A percentile compares a stretch with the other conserved stretches of the same genome.
Evolutionary conservation across 1,139 yeast species (phyloP).

Genomic region (Nakaseomyces glabratus): DNA sequence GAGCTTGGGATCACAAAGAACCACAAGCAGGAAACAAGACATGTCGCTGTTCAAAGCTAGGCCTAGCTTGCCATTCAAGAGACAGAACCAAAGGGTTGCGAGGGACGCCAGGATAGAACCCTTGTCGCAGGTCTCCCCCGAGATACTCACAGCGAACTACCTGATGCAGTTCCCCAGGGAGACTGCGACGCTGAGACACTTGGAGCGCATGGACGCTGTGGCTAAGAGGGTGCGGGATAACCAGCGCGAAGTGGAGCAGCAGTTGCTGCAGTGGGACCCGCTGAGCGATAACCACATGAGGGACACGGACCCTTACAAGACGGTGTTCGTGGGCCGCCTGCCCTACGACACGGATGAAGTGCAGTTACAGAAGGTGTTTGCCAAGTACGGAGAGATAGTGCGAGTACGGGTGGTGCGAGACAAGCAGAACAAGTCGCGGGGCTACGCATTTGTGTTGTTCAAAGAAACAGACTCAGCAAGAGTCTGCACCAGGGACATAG

Average conservation of each 20-base stretch:
- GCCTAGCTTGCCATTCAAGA: too few species aligned
- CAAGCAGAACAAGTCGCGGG: constrained; percentile 44
- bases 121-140: too few species aligned
- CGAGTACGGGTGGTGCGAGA: constrained; percentile 49
- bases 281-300: constrained; percentile 49
- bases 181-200: not conserved
- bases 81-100: too few species aligned
- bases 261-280: constrained; percentile 42
- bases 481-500: constrained; percentile 45
- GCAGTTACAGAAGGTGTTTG: constrained; percentile 56
- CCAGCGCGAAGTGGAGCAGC: not conserved
- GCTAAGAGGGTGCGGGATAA: not conserved
- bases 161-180: too few species aligned
- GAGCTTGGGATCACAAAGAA: too few species aligned
- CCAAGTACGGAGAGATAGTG: constrained; percentile 63
- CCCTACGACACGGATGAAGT: constrained; percentile 59
- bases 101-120: too few species aligned
- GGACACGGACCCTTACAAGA: constrained; percentile 63
- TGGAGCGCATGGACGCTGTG: not conserved
- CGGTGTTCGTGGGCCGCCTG: constrained; percentile 70
- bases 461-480: constrained; percentile 32
- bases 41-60: too few species aligned
- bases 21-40: too few species aligned
- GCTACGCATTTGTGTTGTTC: constrained; percentile 79
- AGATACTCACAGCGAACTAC: too few species aligned